phyloP scores from a whole-genome alignment of 129 eudicot genomes.

The Flaveria ramosissima region DNA sequence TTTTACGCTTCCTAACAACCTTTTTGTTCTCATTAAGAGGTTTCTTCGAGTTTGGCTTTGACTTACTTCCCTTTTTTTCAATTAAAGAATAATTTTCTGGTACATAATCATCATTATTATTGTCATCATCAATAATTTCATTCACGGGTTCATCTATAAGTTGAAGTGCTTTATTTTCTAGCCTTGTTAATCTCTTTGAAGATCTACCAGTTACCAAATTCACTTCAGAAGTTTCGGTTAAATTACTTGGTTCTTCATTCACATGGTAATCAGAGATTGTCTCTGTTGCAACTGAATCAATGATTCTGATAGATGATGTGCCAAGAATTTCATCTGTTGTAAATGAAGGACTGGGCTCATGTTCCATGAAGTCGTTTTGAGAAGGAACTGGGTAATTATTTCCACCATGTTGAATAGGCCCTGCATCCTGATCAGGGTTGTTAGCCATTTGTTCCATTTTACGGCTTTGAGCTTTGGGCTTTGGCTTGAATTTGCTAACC shows the following conservation, averaged over 20 bases:
- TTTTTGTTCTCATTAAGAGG: constrained; percentile 52
- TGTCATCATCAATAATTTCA: not conserved
- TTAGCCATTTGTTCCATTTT: constrained; percentile 29
- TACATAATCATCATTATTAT: constrained; percentile 36
- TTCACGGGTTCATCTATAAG: constrained; percentile 43
- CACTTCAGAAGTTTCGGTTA: constrained; percentile 36
- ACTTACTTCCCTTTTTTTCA: constrained; percentile 38
- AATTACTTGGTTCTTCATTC: constrained; percentile 38
- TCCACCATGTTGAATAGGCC: constrained; percentile 32
- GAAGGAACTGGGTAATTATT: constrained; percentile 37
- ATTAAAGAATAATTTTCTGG: constrained; percentile 45
- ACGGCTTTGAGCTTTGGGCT: constrained; percentile 53
- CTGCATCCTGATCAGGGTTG: constrained; percentile 28
- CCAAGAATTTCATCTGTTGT: constrained; percentile 52
- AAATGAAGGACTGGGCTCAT: constrained; percentile 32
- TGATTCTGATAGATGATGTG: constrained; percentile 42
- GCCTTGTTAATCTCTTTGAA: constrained; percentile 35
- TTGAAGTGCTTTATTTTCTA: constrained; percentile 21
- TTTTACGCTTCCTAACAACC: constrained; percentile 61
- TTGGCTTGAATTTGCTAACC: constrained; percentile 55
- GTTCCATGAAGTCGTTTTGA: constrained; percentile 37
- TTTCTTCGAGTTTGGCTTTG: constrained; percentile 34
- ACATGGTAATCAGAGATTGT: constrained; percentile 38
- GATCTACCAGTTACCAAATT: constrained; percentile 40
- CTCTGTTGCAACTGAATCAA: constrained; percentile 39